These are phyloP conservation scores for Calocybe indica DNA, from an alignment of 768 basidiomycete genomes.

Conservation along the genomic window DNA sequence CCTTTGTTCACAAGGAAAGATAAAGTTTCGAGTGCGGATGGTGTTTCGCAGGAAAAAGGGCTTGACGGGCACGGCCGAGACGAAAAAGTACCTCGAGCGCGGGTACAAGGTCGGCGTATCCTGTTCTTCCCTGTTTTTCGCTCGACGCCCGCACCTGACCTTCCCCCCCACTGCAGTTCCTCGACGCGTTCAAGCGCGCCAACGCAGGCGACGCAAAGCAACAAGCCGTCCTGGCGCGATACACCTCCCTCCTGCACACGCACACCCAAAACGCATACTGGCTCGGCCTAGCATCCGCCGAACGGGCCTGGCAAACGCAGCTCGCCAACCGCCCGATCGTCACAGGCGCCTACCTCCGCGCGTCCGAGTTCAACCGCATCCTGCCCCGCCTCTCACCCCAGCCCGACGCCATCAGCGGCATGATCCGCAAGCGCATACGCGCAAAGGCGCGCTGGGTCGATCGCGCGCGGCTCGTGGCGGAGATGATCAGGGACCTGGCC, in stretches of 20 bases:
- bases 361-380: slow-evolving; percentile 58
- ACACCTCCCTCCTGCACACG: slow-evolving; percentile 48
- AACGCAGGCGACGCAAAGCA: slow-evolving; percentile 43
- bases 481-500: slow-evolving; percentile 21
- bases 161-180: slow-evolving; percentile 36
- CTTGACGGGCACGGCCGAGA: slow-evolving; percentile 46
- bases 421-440: slow-evolving; percentile 47
- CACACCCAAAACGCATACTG: slow-evolving; percentile 44
- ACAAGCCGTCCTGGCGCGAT: slow-evolving; percentile 45
- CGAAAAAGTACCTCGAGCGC: slow-evolving; percentile 37
- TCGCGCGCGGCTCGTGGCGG: slow-evolving; percentile 23
- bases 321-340: slow-evolving; percentile 59
- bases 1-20: slow-evolving; percentile 33
- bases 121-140: slow-evolving; percentile 7
- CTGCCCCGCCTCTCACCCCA: slow-evolving; percentile 80
- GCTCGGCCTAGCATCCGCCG: slow-evolving; percentile 35
- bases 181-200: slow-evolving; percentile 51
- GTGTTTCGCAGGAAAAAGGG: slow-evolving; percentile 48
- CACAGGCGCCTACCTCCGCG: slow-evolving; percentile 65
- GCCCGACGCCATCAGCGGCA: slow-evolving; percentile 62
- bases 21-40: slow-evolving; percentile 47
- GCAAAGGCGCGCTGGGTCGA: slow-evolving; percentile 37
- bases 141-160: slow-evolving; percentile 2
- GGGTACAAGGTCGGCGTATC: slow-evolving; percentile 46
- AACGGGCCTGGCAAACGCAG: slow-evolving; percentile 49